Evolutionary conservation across 2,329 filamentous ascomycete species (phyloP).

Genomic region (Dactylellina cionopaga): DNA sequence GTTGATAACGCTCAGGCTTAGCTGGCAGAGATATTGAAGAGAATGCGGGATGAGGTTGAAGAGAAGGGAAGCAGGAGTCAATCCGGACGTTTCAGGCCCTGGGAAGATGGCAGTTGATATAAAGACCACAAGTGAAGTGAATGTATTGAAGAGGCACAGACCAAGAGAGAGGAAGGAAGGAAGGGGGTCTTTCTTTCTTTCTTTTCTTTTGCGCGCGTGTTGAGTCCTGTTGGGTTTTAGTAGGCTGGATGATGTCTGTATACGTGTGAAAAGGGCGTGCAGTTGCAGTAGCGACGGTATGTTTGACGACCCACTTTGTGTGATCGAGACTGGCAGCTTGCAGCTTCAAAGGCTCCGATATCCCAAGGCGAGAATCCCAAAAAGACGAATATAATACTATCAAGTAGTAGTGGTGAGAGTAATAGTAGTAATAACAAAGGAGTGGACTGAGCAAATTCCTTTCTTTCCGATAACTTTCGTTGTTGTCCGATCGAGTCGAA

Average conservation of each 20-base stretch:
- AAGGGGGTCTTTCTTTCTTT: too few species aligned
- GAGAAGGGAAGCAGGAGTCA: constrained; percentile 3
- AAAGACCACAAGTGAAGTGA: constrained; percentile 12
- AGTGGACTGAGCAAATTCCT: constrained; percentile 43
- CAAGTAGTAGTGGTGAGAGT: too few species aligned
- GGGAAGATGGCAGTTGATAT: constrained; percentile 14
- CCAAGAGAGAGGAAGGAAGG: not conserved
- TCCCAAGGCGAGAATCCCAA: constrained; percentile 19
- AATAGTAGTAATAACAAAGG: too few species aligned
- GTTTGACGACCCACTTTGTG: not conserved
- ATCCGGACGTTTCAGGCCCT: too few species aligned
- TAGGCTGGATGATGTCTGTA: too few species aligned
- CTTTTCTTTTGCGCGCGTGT: too few species aligned
- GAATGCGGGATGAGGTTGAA: not conserved
- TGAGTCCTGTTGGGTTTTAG: constrained; percentile 26
- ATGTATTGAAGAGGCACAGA: not conserved
- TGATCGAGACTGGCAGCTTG: constrained; percentile 2
- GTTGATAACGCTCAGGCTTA: constrained; percentile 4
- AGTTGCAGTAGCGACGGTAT: too few species aligned
- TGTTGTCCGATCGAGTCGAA: constrained; percentile 2
- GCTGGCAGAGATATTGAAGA: constrained; percentile 5
- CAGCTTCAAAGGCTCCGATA: constrained; percentile 28
- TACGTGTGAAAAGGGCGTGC: not conserved
- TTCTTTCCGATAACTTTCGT: constrained; percentile 27
- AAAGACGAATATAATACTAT: too few species aligned